A percentile compares a stretch with the other conserved stretches of the same genome.
These are phyloP conservation scores for Fraxinus quadrangulata DNA, from an alignment of 257 asterid genomes.

Conservation along the genomic window DNA sequence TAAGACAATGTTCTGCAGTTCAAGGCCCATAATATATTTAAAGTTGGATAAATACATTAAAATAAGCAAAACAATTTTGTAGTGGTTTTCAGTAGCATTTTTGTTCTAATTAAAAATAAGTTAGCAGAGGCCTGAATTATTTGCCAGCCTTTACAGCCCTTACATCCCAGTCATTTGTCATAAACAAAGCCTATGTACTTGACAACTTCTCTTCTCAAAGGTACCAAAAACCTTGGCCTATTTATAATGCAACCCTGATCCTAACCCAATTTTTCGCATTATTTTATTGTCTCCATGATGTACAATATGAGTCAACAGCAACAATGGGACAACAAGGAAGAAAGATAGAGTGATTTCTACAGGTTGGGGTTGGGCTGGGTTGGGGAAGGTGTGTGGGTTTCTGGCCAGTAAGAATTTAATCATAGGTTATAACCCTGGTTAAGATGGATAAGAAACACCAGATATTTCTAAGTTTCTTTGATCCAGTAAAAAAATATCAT, in stretches of 20 bases:
- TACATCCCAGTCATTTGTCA: background rate
- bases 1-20: background rate
- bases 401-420: background rate
- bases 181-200: background rate
- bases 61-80: background rate
- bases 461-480: background rate
- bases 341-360: background rate
- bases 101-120: background rate
- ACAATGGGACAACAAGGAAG: background rate
- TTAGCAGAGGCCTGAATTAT: background rate
- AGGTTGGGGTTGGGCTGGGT: background rate
- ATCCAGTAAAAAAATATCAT: background rate
- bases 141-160: background rate
- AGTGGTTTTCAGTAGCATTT: background rate
- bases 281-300: background rate
- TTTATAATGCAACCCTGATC: background rate
- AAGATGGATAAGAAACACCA: background rate
- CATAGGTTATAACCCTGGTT: background rate
- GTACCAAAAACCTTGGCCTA: background rate
- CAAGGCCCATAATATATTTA: background rate
- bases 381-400: background rate
- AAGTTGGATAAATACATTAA: background rate
- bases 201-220: background rate
- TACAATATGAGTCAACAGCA: background rate
- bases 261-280: background rate